A percentile compares a stretch with the other conserved stretches of the same genome.
These are phyloP conservation scores for Pyrus communis DNA, from an alignment of 306 rosid genomes.

Conservation along the genomic window DNA sequence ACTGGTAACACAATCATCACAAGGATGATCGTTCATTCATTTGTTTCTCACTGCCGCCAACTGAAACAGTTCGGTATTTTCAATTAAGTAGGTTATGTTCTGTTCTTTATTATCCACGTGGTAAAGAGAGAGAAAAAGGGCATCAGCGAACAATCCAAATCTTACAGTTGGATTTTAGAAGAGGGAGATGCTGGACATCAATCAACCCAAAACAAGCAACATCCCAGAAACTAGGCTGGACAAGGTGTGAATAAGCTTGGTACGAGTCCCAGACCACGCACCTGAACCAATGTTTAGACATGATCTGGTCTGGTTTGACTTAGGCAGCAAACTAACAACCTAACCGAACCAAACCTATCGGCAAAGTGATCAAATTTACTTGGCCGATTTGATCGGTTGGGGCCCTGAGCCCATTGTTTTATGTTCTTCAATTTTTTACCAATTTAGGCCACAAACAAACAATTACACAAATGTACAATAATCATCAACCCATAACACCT, in stretches of 20 bases:
- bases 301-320: neutral
- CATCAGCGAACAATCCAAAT: neutral
- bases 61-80: neutral
- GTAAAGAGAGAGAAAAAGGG: neutral
- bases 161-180: neutral
- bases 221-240: neutral
- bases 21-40: neutral
- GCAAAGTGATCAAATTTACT: too few relatives aligned
- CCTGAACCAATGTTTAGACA: neutral
- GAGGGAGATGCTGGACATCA: neutral
- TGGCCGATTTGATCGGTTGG: neutral
- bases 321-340: too few relatives aligned
- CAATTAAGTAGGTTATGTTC: neutral
- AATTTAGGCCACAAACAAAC: neutral
- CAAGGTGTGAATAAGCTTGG: neutral
- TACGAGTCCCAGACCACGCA: neutral
- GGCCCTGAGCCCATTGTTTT: too few relatives aligned
- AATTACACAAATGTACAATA: neutral
- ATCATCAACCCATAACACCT: neutral
- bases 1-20: neutral
- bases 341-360: too few relatives aligned
- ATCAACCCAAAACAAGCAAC: neutral
- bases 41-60: neutral
- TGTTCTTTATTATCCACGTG: neutral
- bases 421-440: too few relatives aligned